Conservation (phyloP, 2,329 filamentous ascomycete species). For the Graphilbum ipis-grandicollis region DNA sequence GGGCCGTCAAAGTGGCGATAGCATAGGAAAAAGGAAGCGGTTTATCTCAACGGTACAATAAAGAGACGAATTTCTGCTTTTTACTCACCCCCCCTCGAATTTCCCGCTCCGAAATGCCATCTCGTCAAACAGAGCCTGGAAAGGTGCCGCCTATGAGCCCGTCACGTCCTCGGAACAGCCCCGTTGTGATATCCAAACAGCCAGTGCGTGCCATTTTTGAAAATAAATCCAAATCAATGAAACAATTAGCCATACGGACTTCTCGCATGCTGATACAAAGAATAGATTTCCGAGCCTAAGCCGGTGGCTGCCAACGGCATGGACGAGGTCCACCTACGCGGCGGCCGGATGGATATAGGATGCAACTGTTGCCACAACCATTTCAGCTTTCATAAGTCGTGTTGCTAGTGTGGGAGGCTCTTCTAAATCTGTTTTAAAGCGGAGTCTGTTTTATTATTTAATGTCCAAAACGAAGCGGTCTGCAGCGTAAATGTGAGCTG, state of each 20-base stretch:
- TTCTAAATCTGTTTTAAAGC: too few species aligned
- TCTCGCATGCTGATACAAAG: neutral
- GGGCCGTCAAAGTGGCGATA: too few species aligned
- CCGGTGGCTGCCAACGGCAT: neutral
- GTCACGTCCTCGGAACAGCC: neutral
- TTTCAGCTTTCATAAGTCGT: neutral
- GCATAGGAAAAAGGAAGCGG: too few species aligned
- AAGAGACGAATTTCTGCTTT: neutral
- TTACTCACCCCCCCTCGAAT: too few species aligned
- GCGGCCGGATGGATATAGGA: neutral
- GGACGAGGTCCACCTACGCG: neutral
- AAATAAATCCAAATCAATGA: neutral
- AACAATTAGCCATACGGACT: neutral
- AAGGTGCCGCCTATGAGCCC: neutral
- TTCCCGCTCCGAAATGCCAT: neutral
- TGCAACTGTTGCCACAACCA: neutral
- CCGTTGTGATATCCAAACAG: neutral
- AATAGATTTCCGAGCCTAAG: neutral
- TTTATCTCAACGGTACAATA: too few species aligned
- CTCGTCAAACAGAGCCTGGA: neutral
- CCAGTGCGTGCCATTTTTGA: neutral
- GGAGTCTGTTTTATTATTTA: too few species aligned
- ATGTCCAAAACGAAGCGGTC: too few species aligned
- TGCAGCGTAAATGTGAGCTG: too few species aligned
- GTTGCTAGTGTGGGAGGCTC: neutral